phyloP scores from a whole-genome alignment of 768 basidiomycete species.

The Tylopilus rubrobrunneus region DNA sequence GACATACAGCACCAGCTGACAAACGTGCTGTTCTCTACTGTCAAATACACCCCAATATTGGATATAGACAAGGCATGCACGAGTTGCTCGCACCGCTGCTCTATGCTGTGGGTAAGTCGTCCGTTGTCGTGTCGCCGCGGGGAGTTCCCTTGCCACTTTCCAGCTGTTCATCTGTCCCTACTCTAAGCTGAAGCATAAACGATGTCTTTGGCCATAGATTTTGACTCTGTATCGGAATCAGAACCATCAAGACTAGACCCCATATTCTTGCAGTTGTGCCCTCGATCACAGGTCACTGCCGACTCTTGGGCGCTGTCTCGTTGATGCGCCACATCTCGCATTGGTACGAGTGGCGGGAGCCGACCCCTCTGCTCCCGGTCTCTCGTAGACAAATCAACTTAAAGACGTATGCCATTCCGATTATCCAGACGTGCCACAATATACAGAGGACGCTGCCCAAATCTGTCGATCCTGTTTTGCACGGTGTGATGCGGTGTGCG shows the following conservation, averaged over 20 bases:
- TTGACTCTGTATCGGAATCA: constrained; percentile 59
- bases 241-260: constrained; percentile 30
- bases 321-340: constrained; percentile 77
- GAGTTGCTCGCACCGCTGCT: constrained; percentile 89
- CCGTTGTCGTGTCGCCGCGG: neutral
- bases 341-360: constrained; percentile 76
- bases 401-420: constrained; percentile 74
- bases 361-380: constrained; percentile 15
- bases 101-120: constrained; percentile 45
- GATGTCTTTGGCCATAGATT: constrained; percentile 47
- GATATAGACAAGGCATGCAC: constrained; percentile 99
- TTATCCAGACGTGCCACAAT: constrained; percentile 76
- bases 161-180: constrained; percentile 10
- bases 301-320: constrained; percentile 81
- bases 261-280: constrained; percentile 57
- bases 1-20: constrained; percentile 77
- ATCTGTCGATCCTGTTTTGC: constrained; percentile 75
- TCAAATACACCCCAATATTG: constrained; percentile 72
- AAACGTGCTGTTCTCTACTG: constrained; percentile 82
- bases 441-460: constrained; percentile 74
- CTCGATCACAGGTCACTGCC: constrained; percentile 67
- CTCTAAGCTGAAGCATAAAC: constrained; percentile 27
- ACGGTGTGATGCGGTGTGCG: constrained; percentile 67
- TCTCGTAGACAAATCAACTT: constrained; percentile 40
- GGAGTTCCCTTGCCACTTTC: constrained; percentile 1